Conservation (phyloP, 768 basidiomycete species). For the Daedalea quercina region DNA sequence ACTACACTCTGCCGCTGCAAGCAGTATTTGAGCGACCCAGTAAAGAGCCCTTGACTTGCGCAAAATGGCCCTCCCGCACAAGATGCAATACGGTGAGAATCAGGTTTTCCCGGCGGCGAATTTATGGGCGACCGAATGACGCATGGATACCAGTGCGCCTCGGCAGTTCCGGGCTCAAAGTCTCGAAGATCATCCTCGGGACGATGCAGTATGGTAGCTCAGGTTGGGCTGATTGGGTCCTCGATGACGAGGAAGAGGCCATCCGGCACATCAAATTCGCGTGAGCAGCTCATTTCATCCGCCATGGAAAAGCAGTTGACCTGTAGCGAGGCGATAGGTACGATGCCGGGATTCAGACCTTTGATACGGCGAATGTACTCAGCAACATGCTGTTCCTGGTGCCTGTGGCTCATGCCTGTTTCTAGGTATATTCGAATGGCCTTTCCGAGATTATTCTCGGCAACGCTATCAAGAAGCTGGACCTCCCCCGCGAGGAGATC, state of each 20-base stretch:
- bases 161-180: constrained; percentile 37
- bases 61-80: constrained; percentile 3
- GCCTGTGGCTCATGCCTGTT: no score
- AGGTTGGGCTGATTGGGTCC: constrained; percentile 31
- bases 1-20: no score
- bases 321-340: constrained; percentile 17
- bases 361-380: constrained; percentile 26
- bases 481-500: constrained; percentile 36
- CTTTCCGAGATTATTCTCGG: constrained; percentile 37
- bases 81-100: constrained; percentile 14
- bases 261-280: constrained; percentile 33
- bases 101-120: background rate
- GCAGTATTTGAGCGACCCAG: no score
- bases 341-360: constrained; percentile 32
- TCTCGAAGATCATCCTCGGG: constrained; percentile 32
- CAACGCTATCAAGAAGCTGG: constrained; percentile 36
- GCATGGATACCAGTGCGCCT: constrained; percentile 24
- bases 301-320: background rate
- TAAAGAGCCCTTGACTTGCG: no score
- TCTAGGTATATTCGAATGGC: constrained; percentile 30
- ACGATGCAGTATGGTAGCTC: constrained; percentile 21
- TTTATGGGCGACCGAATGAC: background rate
- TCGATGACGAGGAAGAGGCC: constrained; percentile 28
- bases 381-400: background rate
- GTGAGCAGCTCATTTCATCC: constrained; percentile 13